A percentile compares a stretch with the other conserved stretches of the same genome.
phyloP scores from a whole-genome alignment of 495 filamentous ascomycete species.

The Oidiodendron maius region DNA sequence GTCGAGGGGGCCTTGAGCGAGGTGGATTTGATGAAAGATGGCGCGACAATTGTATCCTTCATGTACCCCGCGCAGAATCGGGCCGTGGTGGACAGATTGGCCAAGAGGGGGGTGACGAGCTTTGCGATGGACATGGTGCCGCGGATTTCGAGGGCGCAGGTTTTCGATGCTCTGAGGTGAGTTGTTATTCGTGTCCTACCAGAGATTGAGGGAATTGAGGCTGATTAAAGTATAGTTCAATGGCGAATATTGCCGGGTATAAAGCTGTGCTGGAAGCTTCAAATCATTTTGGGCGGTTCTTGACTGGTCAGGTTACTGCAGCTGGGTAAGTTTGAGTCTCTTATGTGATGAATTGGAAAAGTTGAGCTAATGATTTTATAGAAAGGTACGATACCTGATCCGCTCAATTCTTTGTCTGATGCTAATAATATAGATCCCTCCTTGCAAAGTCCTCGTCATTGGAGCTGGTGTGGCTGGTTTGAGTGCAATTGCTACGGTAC shows the following conservation, averaged over 20 bases:
- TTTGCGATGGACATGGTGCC: conserved; percentile 87
- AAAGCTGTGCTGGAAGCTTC: conserved; percentile 79
- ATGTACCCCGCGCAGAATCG: conserved; percentile 70
- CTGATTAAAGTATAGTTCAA: conserved; percentile 41
- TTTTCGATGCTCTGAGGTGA: conserved; percentile 65
- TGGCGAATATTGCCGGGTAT: conserved; percentile 86
- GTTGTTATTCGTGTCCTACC: conserved; percentile 17
- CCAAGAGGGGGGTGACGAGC: conserved; percentile 53
- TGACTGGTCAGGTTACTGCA: conserved; percentile 79
- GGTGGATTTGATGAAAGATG: conserved; percentile 52
- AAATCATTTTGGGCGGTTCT: conserved; percentile 74
- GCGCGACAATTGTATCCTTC: conserved; percentile 67
- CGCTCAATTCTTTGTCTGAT: conserved; percentile 1
- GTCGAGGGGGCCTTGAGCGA: conserved; percentile 41
- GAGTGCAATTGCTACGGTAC: conserved; percentile 67
- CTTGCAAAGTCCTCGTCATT: conserved; percentile 77
- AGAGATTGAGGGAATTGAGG: conserved; percentile 1
- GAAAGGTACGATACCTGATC: conserved; percentile 15
- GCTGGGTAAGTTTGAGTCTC: conserved; percentile 44
- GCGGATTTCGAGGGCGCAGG: conserved; percentile 73
- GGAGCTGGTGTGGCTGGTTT: conserved; percentile 77
- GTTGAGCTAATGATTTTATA: conserved; percentile 17
- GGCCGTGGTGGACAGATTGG: conserved; percentile 59
- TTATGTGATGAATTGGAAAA: conserved; percentile 10
- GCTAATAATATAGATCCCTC: conserved; percentile 56